Percentiles rank a stretch among this genome's conserved stretches.
Evolutionary conservation across 2,329 filamentous ascomycete genomes (phyloP).

Genomic region (Stagonosporopsis rhizophila): DNA sequence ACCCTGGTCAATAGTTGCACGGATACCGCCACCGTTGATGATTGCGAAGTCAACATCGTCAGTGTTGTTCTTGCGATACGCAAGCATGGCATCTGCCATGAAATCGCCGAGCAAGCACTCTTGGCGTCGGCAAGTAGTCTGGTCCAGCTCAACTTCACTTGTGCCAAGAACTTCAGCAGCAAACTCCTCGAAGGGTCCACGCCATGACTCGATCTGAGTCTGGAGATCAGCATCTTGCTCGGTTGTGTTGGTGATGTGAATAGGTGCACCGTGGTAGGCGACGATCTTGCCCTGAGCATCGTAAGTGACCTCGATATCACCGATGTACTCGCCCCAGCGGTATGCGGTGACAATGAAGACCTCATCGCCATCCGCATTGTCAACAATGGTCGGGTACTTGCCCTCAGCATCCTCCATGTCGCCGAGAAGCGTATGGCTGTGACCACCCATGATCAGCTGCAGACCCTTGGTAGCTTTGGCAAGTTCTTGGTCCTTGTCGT

Average conservation of each 20-base stretch:
- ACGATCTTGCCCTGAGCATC: slow-evolving; percentile 67
- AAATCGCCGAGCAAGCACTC: slow-evolving; percentile 61
- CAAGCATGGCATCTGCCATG: slow-evolving; percentile 64
- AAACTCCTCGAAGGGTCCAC: slow-evolving; percentile 66
- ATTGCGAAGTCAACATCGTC: slow-evolving; percentile 63
- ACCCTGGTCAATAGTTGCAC: slow-evolving; percentile 67
- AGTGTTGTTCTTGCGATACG: slow-evolving; percentile 62
- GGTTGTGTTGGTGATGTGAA: slow-evolving; percentile 69
- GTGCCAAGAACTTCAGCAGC: slow-evolving; percentile 64
- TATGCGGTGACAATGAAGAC: slow-evolving; percentile 73
- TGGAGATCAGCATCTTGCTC: slow-evolving; percentile 64
- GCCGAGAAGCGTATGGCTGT: slow-evolving; percentile 66
- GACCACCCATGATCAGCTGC: slow-evolving; percentile 72
- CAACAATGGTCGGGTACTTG: slow-evolving; percentile 68
- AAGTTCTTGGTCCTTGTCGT: slow-evolving; percentile 68
- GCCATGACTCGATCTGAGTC: slow-evolving; percentile 65
- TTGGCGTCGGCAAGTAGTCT: slow-evolving; percentile 62
- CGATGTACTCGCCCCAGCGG: slow-evolving; percentile 72
- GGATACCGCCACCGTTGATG: slow-evolving; percentile 70
- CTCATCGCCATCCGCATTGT: slow-evolving; percentile 68
- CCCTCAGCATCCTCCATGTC: slow-evolving; percentile 65
- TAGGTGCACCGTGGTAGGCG: slow-evolving; percentile 68
- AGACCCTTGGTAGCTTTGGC: slow-evolving; percentile 67
- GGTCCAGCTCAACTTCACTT: slow-evolving; percentile 64
- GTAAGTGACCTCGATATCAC: slow-evolving; percentile 72